phyloP scores from a whole-genome alignment of 1,284 basidiomycete species.

The Porogramme epimiltina region DNA sequence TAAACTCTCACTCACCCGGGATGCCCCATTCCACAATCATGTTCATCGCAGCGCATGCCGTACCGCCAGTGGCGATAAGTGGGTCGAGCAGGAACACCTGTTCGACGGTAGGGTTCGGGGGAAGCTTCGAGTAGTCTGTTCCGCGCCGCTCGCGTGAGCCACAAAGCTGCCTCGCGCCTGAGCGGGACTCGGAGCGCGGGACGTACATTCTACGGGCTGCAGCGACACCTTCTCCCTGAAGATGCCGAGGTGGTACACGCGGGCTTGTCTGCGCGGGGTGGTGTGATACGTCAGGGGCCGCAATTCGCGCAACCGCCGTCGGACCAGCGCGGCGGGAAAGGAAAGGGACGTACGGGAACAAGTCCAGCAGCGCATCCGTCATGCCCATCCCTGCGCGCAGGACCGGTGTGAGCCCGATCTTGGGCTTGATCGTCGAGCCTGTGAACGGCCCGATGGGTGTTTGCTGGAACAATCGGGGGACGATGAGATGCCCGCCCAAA shows the following conservation, averaged over 20 bases:
- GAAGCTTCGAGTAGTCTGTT: constrained; percentile 91
- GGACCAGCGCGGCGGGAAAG: not conserved
- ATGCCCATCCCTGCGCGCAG: constrained; percentile 94
- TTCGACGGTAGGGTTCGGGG: constrained; percentile 76
- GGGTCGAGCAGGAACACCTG: constrained; percentile 88
- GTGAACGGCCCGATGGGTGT: constrained; percentile 71
- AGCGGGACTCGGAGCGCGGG: not conserved
- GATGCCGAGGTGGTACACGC: constrained; percentile 89
- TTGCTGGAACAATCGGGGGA: constrained; percentile 38
- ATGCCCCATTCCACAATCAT: constrained; percentile 92
- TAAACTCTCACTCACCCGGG: constrained; percentile 44
- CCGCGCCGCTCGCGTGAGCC: constrained; percentile 2
- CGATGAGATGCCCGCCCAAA: too few relatives aligned
- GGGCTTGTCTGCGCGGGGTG: constrained; percentile 59
- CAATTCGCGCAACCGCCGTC: not conserved
- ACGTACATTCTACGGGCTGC: constrained; percentile 89
- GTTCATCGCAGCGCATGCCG: constrained; percentile 80
- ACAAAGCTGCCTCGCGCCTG: too few relatives aligned
- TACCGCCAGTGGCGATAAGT: constrained; percentile 93
- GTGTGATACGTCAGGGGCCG: not conserved
- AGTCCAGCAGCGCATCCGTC: constrained; percentile 80
- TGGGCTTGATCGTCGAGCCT: constrained; percentile 67
- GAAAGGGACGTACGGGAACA: constrained; percentile 68
- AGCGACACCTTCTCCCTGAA: constrained; percentile 89
- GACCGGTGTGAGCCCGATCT: constrained; percentile 88